phyloP scores from a whole-genome alignment of 805 yeast genomes.

The Saccharomyces kudriavzevii region DNA sequence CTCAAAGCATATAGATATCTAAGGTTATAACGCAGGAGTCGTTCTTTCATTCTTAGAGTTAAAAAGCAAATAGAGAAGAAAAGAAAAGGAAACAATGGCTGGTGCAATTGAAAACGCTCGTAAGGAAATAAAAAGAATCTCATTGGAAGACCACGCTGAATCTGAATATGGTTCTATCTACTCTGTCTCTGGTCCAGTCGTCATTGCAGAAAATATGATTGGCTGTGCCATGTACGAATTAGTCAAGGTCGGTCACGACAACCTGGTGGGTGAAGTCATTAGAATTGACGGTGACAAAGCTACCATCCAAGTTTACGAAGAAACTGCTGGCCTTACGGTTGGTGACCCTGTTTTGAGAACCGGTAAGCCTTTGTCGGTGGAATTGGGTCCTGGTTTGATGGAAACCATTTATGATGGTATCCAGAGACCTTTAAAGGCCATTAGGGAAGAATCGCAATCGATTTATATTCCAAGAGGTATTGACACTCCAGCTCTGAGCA shows the following conservation, averaged over 20 bases:
- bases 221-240: constrained; percentile 99
- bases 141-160: constrained; percentile 67
- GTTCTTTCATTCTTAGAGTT: neutral
- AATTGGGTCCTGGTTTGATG: constrained; percentile 98
- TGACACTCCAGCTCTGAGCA: constrained; percentile 88
- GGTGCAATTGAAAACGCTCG: constrained; percentile 97
- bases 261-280: constrained; percentile 95
- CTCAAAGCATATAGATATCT: neutral
- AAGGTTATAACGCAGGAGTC: neutral
- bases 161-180: constrained; percentile 79
- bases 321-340: constrained; percentile 97
- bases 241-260: constrained; percentile 96
- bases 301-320: constrained; percentile 97
- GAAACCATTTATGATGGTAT: constrained; percentile 99
- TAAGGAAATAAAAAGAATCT: constrained; percentile 79
- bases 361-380: constrained; percentile 98
- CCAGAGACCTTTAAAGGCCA: constrained; percentile 95
- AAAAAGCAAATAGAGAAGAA: constrained; percentile 1
- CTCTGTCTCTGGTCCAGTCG: constrained; percentile 97
- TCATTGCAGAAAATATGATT: constrained; percentile 96
- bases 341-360: constrained; percentile 98
- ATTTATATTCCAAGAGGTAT: constrained; percentile 98
- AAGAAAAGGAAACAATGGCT: constrained; percentile 52
- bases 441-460: constrained; percentile 77
- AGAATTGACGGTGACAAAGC: constrained; percentile 95